Percentiles rank a stretch among this genome's conserved stretches.
phyloP scores from a whole-genome alignment of 2,329 filamentous ascomycete genomes.

The Leptographium wingfieldii region DNA sequence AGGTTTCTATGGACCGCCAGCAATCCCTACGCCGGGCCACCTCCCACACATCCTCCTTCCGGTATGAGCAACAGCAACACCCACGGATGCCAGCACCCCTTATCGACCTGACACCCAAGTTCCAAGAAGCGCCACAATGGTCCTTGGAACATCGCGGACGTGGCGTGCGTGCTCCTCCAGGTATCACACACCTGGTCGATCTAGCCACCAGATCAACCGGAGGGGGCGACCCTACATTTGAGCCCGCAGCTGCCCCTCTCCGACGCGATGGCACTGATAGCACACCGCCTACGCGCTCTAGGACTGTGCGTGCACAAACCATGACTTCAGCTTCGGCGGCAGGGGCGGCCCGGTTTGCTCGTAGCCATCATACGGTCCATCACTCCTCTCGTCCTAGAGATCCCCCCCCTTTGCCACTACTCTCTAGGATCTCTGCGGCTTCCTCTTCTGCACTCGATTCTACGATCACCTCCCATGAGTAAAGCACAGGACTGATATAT shows the following conservation, averaged over 20 bases:
- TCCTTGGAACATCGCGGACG: slow-evolving; percentile 38
- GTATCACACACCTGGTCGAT: slow-evolving; percentile 33
- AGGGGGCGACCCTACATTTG: not conserved
- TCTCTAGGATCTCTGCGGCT: not conserved
- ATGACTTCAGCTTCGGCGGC: slow-evolving; percentile 10
- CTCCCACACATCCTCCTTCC: not conserved
- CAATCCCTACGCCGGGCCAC: slow-evolving; percentile 1
- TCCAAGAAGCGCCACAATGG: slow-evolving; percentile 50
- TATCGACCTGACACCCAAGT: slow-evolving; percentile 53
- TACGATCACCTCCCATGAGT: not conserved
- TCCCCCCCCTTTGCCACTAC: not conserved
- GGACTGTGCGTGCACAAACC: slow-evolving; percentile 3
- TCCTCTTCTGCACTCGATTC: not conserved
- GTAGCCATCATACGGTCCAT: slow-evolving; percentile 6
- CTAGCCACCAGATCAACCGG: slow-evolving; percentile 23
- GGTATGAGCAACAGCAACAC: not conserved
- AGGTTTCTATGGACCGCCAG: not conserved
- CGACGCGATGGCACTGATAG: slow-evolving; percentile 1
- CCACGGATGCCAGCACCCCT: slow-evolving; percentile 40
- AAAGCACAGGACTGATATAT: not conserved
- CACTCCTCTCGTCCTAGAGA: not conserved
- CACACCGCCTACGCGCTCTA: not conserved
- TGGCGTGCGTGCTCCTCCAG: slow-evolving; percentile 27
- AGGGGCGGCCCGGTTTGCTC: slow-evolving; percentile 1
- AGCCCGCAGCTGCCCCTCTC: not conserved